These are phyloP conservation scores for Camelina laxa DNA, from an alignment of 345 rosid species.

Conservation along the genomic window DNA sequence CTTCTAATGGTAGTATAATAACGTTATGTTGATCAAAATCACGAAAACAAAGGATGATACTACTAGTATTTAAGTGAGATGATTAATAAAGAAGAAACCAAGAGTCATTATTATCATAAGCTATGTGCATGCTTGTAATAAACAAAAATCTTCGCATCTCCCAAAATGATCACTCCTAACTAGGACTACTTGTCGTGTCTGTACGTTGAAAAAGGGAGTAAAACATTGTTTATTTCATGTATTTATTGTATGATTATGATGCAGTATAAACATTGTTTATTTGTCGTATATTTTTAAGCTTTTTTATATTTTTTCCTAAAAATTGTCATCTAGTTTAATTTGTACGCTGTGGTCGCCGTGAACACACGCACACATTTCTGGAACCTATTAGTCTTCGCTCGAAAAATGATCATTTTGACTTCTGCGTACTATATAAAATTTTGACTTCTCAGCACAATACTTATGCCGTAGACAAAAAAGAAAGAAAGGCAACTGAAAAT, in stretches of 20 bases:
- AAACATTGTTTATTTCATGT: conserved; percentile 13
- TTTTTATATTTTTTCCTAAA: neutral
- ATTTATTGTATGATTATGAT: neutral
- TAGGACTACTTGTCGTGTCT: conserved; percentile 35
- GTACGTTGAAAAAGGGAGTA: conserved; percentile 22
- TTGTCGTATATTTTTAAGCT: neutral
- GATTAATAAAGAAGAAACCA: conserved; percentile 13
- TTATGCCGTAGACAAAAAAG: neutral
- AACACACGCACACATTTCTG: conserved; percentile 24
- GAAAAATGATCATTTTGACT: conserved; percentile 31
- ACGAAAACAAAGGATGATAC: neutral
- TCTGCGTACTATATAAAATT: neutral
- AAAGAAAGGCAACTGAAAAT: neutral
- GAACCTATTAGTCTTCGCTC: neutral
- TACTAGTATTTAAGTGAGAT: neutral
- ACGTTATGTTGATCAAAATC: neutral
- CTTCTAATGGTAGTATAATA: neutral
- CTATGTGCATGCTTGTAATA: neutral
- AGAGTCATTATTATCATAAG: conserved; percentile 12
- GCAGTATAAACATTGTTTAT: neutral
- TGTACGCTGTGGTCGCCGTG: conserved; percentile 18
- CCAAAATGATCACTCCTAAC: conserved; percentile 31
- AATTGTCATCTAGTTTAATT: neutral
- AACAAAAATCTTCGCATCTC: conserved; percentile 17
- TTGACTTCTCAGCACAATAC: conserved; percentile 2